These are phyloP conservation scores for Penicillium sp. DNA, from an alignment of 2,329 filamentous ascomycete species.

Conservation along the genomic window DNA sequence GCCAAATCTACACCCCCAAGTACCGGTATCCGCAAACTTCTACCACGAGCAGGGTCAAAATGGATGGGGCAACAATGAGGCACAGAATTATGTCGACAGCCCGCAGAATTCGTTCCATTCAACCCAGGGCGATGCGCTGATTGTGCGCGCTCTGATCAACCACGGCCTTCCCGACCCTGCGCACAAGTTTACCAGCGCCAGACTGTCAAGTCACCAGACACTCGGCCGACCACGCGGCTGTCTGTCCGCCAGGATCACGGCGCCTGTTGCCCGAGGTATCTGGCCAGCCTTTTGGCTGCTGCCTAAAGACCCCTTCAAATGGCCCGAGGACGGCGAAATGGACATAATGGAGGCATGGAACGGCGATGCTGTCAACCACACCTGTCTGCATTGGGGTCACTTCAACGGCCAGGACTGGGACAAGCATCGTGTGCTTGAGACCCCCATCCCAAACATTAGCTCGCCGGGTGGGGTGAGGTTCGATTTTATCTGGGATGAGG, in stretches of 20 bases:
- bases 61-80: conserved; percentile 26
- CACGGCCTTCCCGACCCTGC: conserved; percentile 22
- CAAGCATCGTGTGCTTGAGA: conserved; percentile 27
- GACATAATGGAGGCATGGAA: conserved; percentile 29
- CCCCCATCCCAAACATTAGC: conserved; percentile 22
- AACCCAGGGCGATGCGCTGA: conserved; percentile 21
- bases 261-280: conserved; percentile 23
- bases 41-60: conserved; percentile 24
- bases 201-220: conserved; percentile 24
- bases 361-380: conserved; percentile 24
- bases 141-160: conserved; percentile 25
- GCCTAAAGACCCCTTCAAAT: conserved; percentile 28
- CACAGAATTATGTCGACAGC: conserved; percentile 24
- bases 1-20: conserved; percentile 22
- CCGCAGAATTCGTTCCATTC: conserved; percentile 27
- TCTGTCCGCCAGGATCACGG: conserved; percentile 24
- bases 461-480: conserved; percentile 22
- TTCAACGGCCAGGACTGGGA: conserved; percentile 26
- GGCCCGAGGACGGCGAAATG: conserved; percentile 26
- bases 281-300: conserved; percentile 29
- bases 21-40: conserved; percentile 23
- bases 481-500: conserved; percentile 27
- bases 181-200: conserved; percentile 25
- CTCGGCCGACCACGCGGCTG: conserved; percentile 24
- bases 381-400: conserved; percentile 27